These are phyloP conservation scores for Trichothecium roseum DNA, from an alignment of 2,329 filamentous ascomycete species.

Conservation along the genomic window DNA sequence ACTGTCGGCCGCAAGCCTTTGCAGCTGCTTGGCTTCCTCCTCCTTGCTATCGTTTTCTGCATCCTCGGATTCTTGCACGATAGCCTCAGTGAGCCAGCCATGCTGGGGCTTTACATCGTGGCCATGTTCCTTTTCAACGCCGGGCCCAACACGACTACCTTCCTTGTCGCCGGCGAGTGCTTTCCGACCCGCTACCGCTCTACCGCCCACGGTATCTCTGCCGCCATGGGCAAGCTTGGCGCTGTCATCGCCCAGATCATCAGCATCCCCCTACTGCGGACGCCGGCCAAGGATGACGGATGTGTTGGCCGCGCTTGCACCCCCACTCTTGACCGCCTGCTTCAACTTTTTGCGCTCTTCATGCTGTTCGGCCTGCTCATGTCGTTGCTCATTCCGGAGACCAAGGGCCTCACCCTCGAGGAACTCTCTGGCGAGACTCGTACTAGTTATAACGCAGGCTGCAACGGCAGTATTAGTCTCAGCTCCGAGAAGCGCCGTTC, in stretches of 20 bases:
- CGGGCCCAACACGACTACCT: conserved; percentile 56
- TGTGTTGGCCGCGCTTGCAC: conserved; percentile 38
- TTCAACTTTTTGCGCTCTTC: conserved; percentile 71
- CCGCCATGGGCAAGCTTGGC: conserved; percentile 57
- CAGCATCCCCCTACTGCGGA: conserved; percentile 50
- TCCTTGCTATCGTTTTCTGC: conserved; percentile 52
- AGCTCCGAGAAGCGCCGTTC: conserved; percentile 17
- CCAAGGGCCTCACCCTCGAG: conserved; percentile 64
- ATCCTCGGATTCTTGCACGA: conserved; percentile 52
- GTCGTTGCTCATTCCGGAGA: conserved; percentile 67
- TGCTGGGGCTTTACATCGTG: conserved; percentile 52
- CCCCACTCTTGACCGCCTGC: conserved; percentile 59
- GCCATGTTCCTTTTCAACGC: conserved; percentile 60
- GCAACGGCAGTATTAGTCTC: conserved; percentile 36
- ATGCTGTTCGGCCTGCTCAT: conserved; percentile 64
- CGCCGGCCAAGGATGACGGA: conserved; percentile 39
- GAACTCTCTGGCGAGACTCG: conserved; percentile 57
- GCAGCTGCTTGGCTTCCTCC: conserved; percentile 51
- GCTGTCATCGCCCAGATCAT: conserved; percentile 58
- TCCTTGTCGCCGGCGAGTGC: conserved; percentile 54
- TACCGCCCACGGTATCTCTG: conserved; percentile 54
- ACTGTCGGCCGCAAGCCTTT: conserved; percentile 69
- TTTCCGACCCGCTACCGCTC: conserved; percentile 54
- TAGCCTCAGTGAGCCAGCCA: conserved; percentile 31
- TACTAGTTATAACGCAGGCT: conserved; percentile 44